Percentiles rank a stretch among this genome's conserved stretches.
These are phyloP conservation scores for Pogostemon cablin DNA, from an alignment of 257 asterid genomes.

Conservation along the genomic window DNA sequence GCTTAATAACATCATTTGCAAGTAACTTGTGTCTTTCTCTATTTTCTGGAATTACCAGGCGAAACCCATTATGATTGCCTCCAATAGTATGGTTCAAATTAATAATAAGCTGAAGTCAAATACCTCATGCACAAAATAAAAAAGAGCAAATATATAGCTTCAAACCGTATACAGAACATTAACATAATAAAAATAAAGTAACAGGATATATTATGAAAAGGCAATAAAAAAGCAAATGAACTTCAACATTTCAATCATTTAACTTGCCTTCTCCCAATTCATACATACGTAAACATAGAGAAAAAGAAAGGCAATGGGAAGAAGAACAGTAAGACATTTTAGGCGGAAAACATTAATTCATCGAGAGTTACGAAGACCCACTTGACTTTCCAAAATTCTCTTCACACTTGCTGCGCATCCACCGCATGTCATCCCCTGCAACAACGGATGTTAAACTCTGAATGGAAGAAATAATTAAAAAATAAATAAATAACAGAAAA, in stretches of 20 bases:
- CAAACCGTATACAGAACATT: background rate
- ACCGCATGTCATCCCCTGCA: slow-evolving; percentile 80
- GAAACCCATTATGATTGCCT: background rate
- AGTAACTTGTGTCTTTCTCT: background rate
- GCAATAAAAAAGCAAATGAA: background rate
- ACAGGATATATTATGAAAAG: slow-evolving; percentile 3
- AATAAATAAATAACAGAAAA: background rate
- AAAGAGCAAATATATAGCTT: background rate
- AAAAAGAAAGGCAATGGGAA: background rate
- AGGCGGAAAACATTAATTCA: slow-evolving; percentile 1
- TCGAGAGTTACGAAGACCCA: slow-evolving; percentile 33
- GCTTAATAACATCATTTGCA: slow-evolving; percentile 6
- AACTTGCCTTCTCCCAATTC: slow-evolving; percentile 25
- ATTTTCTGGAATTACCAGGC: background rate
- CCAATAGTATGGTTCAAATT: background rate
- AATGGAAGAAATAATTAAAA: background rate
- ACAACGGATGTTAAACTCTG: slow-evolving; percentile 12
- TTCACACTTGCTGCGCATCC: slow-evolving; percentile 75
- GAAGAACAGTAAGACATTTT: background rate
- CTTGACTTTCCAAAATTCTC: slow-evolving; percentile 70
- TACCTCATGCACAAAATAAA: background rate
- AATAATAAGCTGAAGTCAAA: slow-evolving; percentile 10
- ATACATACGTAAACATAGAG: background rate
- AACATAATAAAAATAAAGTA: slow-evolving; percentile 1
- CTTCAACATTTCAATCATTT: slow-evolving; percentile 6